Percentiles rank a stretch among this genome's conserved stretches.
Evolutionary conservation across 1,139 yeast species (phyloP).

Genomic region (Saccharomyces hybrid): DNA sequence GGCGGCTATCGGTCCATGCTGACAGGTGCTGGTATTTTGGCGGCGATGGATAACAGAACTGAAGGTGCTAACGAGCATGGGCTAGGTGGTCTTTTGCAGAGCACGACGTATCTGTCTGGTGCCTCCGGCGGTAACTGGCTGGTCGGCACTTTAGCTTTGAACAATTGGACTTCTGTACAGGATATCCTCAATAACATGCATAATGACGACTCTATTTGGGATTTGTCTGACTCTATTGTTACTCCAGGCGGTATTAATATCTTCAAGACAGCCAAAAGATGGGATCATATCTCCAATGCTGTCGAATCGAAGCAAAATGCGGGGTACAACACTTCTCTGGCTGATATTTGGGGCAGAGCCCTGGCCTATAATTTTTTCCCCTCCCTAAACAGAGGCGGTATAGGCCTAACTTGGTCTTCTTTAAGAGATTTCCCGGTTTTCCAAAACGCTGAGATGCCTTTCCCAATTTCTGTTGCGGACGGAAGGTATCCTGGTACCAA

Average conservation of each 20-base stretch:
- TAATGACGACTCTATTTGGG: slow-evolving; percentile 56
- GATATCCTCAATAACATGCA: slow-evolving; percentile 39
- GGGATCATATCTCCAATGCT: slow-evolving; percentile 33
- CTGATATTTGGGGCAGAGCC: slow-evolving; percentile 78
- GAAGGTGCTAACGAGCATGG: slow-evolving; percentile 50
- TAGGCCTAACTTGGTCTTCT: slow-evolving; percentile 58
- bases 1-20: slow-evolving; percentile 93
- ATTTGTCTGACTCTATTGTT: slow-evolving; percentile 48
- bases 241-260: slow-evolving; percentile 62
- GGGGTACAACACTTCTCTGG: slow-evolving; percentile 59
- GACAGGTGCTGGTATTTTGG: slow-evolving; percentile 76
- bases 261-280: slow-evolving; percentile 47
- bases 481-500: slow-evolving; percentile 62
- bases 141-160: slow-evolving; percentile 64
- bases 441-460: slow-evolving; percentile 58
- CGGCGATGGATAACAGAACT: slow-evolving; percentile 75
- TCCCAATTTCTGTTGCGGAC: slow-evolving; percentile 69
- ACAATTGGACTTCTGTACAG: slow-evolving; percentile 70
- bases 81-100: slow-evolving; percentile 69
- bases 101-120: slow-evolving; percentile 68
- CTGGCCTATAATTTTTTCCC: slow-evolving; percentile 62
- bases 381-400: slow-evolving; percentile 46
- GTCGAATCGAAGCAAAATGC: slow-evolving; percentile 49
- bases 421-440: slow-evolving; percentile 38
- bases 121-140: slow-evolving; percentile 87